phyloP scores from a whole-genome alignment of 1,284 basidiomycete species.

The Taiwanofungus camphoratus region DNA sequence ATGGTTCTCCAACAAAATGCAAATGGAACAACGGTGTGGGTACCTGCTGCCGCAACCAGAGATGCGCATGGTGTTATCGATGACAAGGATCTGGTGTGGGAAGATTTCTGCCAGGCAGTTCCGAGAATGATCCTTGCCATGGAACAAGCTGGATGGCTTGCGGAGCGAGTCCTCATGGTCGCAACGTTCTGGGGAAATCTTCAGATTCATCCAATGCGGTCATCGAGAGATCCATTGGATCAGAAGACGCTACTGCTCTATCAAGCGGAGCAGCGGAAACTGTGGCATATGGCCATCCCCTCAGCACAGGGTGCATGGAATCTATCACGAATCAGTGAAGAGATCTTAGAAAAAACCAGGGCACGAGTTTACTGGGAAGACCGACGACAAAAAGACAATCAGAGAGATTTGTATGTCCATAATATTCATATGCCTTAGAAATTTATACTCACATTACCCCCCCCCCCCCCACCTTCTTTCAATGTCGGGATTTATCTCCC shows the following conservation, averaged over 20 bases:
- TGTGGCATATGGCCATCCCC: background rate
- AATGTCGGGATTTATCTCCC: background rate
- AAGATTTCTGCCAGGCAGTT: background rate
- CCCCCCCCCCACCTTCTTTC: background rate
- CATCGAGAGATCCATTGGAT: background rate
- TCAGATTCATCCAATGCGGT: background rate
- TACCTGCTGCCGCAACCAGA: background rate
- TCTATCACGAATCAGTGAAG: background rate
- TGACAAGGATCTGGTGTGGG: constrained; percentile 5
- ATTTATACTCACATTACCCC: too few species aligned
- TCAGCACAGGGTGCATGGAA: background rate
- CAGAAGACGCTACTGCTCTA: background rate
- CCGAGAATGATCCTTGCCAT: background rate
- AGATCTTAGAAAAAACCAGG: background rate
- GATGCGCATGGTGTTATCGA: background rate
- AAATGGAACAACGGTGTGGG: background rate
- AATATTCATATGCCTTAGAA: background rate
- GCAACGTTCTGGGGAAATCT: constrained; percentile 7
- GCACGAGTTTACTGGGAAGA: background rate
- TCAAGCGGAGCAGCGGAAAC: background rate
- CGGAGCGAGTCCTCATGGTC: background rate
- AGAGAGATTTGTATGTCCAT: background rate
- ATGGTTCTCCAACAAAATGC: background rate
- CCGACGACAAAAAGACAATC: background rate
- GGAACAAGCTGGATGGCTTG: constrained; percentile 1